Evolutionary conservation across 371 early-diverging fungal genomes (phyloP).

Genomic region (Mucor velutinosus): DNA sequence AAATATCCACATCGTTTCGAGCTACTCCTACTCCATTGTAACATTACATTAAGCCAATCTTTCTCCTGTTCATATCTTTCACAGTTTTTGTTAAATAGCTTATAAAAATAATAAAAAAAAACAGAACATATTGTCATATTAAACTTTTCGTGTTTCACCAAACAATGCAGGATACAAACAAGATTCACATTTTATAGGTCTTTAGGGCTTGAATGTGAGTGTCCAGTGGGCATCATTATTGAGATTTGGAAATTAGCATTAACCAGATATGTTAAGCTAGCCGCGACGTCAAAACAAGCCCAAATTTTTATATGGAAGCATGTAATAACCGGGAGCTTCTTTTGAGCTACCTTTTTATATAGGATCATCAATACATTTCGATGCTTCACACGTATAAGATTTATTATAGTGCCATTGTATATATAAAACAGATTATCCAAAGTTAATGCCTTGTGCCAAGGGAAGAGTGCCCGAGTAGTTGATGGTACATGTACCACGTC

Average conservation of each 20-base stretch:
- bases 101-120: not conserved
- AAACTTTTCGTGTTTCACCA: not conserved
- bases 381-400: too few species aligned
- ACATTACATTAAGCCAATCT: not conserved
- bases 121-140: not conserved
- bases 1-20: not conserved
- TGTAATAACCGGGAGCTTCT: too few species aligned
- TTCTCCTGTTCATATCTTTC: not conserved
- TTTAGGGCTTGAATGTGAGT: too few species aligned
- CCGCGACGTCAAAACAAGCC: too few species aligned
- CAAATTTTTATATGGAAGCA: too few species aligned
- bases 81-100: not conserved
- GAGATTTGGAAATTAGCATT: too few species aligned
- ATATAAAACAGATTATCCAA: constrained; percentile 61
- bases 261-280: too few species aligned
- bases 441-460: constrained; percentile 97
- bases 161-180: not conserved
- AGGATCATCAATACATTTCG: too few species aligned
- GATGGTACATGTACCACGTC: constrained; percentile 80
- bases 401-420: too few species aligned
- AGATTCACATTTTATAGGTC: too few species aligned
- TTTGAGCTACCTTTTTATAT: too few species aligned
- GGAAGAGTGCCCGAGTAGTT: constrained; percentile 92
- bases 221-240: too few species aligned
- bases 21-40: not conserved